Conservation (phyloP, 305 asterid species). For the Stenogyne calaminthoides region DNA sequence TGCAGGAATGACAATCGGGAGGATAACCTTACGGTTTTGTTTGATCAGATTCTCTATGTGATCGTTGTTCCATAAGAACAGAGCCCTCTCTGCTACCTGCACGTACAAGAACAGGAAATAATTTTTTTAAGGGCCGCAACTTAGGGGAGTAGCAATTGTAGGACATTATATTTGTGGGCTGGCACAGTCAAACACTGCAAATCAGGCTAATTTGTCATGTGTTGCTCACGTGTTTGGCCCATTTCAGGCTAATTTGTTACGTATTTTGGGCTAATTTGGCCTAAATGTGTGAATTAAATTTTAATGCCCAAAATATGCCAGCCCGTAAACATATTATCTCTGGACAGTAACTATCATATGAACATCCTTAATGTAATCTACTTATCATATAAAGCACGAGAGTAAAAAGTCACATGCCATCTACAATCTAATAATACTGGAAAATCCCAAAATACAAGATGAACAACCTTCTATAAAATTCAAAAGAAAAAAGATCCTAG, state of each 20-base stretch:
- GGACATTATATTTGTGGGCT: no score
- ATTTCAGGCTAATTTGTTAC: no score
- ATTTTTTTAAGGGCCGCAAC: not conserved
- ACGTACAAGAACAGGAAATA: conserved; percentile 1
- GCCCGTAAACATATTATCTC: no score
- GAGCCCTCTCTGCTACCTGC: conserved; percentile 61
- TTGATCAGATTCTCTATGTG: conserved; percentile 54
- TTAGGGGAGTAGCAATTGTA: no score
- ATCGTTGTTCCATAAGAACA: conserved; percentile 56
- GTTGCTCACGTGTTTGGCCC: no score
- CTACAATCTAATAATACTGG: not conserved
- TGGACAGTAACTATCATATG: not conserved
- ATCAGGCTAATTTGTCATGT: no score
- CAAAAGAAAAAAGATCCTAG: not conserved
- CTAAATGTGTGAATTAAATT: no score
- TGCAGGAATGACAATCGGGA: conserved; percentile 52
- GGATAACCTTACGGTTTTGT: conserved; percentile 49
- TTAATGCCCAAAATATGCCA: no score
- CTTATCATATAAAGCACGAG: not conserved
- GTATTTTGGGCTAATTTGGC: no score
- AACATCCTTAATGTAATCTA: not conserved
- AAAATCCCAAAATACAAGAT: not conserved
- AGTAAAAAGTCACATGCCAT: not conserved
- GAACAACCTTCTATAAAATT: not conserved
- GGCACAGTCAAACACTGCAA: no score